phyloP scores from a whole-genome alignment of 129 eudicot species.

The Pseudognaphalium luteoalbum region DNA sequence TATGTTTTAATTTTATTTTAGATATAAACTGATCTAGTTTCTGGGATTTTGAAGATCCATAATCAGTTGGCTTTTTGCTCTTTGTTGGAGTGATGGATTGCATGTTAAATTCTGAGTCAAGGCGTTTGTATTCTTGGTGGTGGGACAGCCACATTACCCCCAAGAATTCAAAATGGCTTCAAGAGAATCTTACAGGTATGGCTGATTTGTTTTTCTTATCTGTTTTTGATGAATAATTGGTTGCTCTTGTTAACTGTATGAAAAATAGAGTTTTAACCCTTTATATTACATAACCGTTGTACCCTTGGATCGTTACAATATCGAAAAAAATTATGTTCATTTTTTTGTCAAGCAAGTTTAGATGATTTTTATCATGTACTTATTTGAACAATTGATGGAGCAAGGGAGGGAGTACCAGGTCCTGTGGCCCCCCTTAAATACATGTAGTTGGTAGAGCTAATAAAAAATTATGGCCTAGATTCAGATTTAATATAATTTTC shows the following conservation, averaged over 20 bases:
- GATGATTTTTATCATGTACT: not conserved
- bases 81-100: constrained; percentile 60
- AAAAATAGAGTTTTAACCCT: not conserved
- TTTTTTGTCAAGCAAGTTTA: not conserved
- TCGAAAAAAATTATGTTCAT: too few species aligned
- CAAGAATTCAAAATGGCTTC: constrained; percentile 99
- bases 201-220: not conserved
- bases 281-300: not conserved
- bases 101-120: constrained; percentile 57
- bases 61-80: constrained; percentile 38
- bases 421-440: not conserved
- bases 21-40: constrained; percentile 28
- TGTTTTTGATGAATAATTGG: constrained; percentile 8
- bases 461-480: not conserved
- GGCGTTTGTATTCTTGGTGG: constrained; percentile 96
- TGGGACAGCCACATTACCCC: constrained; percentile 99
- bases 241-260: constrained; percentile 4
- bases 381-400: not conserved
- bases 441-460: not conserved
- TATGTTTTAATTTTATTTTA: too few species aligned
- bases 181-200: constrained; percentile 90
- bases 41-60: constrained; percentile 39
- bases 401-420: not conserved
- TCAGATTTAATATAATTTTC: too few species aligned
- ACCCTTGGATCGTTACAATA: not conserved